Conservation (phyloP, 176 grass and related monocot species). For the Paspalum vaginatum region DNA sequence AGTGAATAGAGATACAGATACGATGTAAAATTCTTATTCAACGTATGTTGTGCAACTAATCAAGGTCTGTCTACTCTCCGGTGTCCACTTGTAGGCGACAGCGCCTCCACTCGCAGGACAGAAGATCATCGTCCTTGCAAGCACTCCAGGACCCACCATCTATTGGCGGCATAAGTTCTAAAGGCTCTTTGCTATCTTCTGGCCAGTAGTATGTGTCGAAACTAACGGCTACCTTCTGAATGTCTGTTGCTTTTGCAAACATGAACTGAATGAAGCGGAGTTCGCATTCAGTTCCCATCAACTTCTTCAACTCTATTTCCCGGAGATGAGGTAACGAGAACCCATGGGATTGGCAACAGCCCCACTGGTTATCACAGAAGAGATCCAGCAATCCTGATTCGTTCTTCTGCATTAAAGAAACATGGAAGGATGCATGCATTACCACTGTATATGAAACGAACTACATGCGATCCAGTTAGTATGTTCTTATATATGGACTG, state of each 20-base stretch:
- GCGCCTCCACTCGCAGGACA: background rate
- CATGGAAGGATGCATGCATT: background rate
- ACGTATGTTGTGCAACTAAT: background rate
- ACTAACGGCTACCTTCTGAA: background rate
- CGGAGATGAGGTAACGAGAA: background rate
- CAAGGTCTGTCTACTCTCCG: background rate
- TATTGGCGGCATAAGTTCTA: background rate
- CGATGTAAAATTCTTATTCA: background rate
- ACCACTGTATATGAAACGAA: background rate
- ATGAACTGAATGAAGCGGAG: background rate
- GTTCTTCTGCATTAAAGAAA: background rate
- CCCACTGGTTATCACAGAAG: background rate
- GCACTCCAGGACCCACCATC: background rate
- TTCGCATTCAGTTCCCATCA: background rate
- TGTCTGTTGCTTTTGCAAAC: background rate
- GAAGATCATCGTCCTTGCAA: background rate
- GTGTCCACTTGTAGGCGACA: background rate
- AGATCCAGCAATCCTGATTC: no score
- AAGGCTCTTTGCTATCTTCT: background rate
- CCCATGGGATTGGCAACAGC: background rate
- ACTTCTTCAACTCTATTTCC: background rate
- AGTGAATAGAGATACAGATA: background rate
- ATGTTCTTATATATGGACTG: background rate
- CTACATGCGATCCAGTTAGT: background rate
- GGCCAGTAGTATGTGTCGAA: fast-evolving